These are phyloP conservation scores for Curvularia lunata DNA, from an alignment of 2,329 filamentous ascomycete species.

Conservation along the genomic window DNA sequence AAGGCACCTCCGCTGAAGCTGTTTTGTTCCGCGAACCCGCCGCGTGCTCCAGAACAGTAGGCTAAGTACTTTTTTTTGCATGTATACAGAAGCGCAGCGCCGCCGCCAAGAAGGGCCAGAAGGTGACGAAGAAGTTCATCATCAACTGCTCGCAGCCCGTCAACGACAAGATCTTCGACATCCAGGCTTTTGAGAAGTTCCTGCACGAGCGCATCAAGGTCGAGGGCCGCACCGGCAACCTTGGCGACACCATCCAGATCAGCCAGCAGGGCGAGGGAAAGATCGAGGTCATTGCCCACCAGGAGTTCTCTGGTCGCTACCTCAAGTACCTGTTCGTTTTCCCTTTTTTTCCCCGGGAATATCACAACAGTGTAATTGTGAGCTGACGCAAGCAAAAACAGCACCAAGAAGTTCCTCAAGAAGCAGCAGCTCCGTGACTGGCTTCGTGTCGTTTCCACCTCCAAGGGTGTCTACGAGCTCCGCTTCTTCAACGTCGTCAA, in stretches of 20 bases:
- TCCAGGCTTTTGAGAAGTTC: slow-evolving; percentile 99
- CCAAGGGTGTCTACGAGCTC: slow-evolving; percentile 98
- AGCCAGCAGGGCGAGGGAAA: slow-evolving; percentile 92
- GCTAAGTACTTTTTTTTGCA: slow-evolving; percentile 70
- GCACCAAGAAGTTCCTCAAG: slow-evolving; percentile 99
- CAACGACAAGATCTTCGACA: slow-evolving; percentile 99
- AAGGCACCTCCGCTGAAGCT: background rate
- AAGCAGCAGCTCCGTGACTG: slow-evolving; percentile 99
- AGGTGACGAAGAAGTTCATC: slow-evolving; percentile 95
- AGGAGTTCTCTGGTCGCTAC: slow-evolving; percentile 97
- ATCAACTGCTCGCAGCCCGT: slow-evolving; percentile 99
- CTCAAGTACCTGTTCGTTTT: slow-evolving; percentile 95
- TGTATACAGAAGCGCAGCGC: slow-evolving; percentile 62
- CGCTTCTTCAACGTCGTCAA: slow-evolving; percentile 99
- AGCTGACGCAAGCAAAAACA: slow-evolving; percentile 49
- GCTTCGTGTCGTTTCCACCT: slow-evolving; percentile 98
- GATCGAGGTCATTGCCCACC: slow-evolving; percentile 97
- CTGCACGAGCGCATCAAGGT: slow-evolving; percentile 99
- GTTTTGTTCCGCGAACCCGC: slow-evolving; percentile 6
- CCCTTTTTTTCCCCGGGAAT: background rate
- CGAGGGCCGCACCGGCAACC: slow-evolving; percentile 96
- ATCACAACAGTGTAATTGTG: background rate
- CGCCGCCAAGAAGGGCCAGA: slow-evolving; percentile 62
- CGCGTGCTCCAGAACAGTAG: slow-evolving; percentile 75
- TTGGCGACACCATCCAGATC: slow-evolving; percentile 91